Base-by-base conservation (phyloP, 2,329 filamentous ascomycete species). In the Colletotrichum sp. region DNA sequence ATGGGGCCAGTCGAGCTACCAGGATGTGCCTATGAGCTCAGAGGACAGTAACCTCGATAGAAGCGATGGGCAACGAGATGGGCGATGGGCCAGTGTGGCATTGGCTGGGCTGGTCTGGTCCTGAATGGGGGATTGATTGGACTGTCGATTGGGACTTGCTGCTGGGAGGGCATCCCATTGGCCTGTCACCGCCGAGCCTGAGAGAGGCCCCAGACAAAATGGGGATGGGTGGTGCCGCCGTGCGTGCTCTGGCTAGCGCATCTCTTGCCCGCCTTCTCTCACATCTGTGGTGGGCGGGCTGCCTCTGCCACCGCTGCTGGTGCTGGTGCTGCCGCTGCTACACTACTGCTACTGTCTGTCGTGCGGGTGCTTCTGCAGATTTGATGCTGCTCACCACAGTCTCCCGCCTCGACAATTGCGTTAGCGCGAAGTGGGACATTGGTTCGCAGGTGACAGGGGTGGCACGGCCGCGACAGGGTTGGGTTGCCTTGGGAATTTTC, bases 401-500 rank as follows among this genome's bases (percentile, higher is more conserved):
- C 34, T 60, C 59, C 34, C 30, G 26, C 60, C 72, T 75, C 72
- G 52, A 66, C 65, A 66, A 67, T 65, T 71, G 68, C 68, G 21
- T 66, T 72, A 75, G 55, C n/a, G 69, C 69, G 52, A 52, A 57
- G 55, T 67, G 55, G 24, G 55, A 63, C 69, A 32, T 68, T 26
- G 39, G 55, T 55, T 62, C 55, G 57, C 39, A 18, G 36, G n/a
- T 12, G 57, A 34, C 57, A 39, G 34, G 72, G 69, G 15, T 67
- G 68, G 62, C 63, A 75, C 69, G 57, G 32, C 16, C 16, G n/a
- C 6, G 18, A 67, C 63, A 72, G 63, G 69, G 73, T 63, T 67
- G 10, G 24, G 32, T 26, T 26, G 72, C 39, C 57, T 59, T 73
- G 59, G 59, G 72, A 75, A 73, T 69, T 76, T 76, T 76, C 70